Evolutionary conservation across 345 rosid genomes (phyloP), one percentile per base, ranked within the genome.

Genomic region (Microthlaspi erraticum): DNA sequence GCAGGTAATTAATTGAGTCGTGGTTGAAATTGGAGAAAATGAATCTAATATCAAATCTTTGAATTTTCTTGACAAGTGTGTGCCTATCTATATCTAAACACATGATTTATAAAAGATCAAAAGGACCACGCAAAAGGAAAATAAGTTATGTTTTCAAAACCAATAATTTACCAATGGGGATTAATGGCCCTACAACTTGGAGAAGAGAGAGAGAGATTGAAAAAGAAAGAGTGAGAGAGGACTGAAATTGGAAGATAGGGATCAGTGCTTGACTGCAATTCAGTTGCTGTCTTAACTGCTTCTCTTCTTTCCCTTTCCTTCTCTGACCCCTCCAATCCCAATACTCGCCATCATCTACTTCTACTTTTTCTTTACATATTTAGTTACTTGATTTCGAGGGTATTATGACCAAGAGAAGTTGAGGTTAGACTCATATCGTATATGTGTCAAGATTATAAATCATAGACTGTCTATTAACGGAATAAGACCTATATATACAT

Each of bases 251-350:
- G 64, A 54, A 68, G 70, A 75, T 68, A 69, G 71, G 75, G 75
- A 75, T 75, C 79, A 75, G 74, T 75, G 74, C 79, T 75, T 75
- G 75, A 57, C 79, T 76, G 79, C 71, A 76, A 76, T 63, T 76
- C 71, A 76, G 79, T 76, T 76, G 71, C 71, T 76, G 75, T 69
- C 71, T 76, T 76, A 76, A 76, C 79, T 76, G 75, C 79, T 70
- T 70, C 75, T 76, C 75, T 76, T 76, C 60, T 56, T 70, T 76
- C 79, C 66, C 38, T 76, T 70, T 76, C 75, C 75, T 70, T 46
- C 71, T 63, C 75, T 48, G 79, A 56, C 75, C 71, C 66, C 74
- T 55, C 71, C 45, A 75, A 75, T 75, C 74, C 73, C 78, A 67
- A 74, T 74, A 45, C 73, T 67, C 57, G 38, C 73, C 55, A 36